Evolutionary conservation across 2,329 filamentous ascomycete genomes (phyloP).

Genomic region (Sporothrix brasiliensis): DNA sequence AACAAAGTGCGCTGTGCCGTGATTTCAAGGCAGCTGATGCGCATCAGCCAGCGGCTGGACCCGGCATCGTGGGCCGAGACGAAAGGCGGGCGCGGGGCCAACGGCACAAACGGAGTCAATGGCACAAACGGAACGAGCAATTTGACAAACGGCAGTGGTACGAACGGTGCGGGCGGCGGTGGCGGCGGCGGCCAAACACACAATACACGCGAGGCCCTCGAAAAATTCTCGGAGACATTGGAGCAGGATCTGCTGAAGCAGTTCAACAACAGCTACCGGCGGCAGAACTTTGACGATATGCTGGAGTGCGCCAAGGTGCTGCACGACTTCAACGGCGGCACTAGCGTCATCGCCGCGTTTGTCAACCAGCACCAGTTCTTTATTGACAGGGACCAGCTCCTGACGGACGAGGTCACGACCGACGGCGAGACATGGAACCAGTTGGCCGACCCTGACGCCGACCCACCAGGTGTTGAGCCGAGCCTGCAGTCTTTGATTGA

Average conservation of each 20-base stretch:
- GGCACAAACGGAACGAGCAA: slow-evolving; percentile 46
- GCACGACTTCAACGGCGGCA: slow-evolving; percentile 92
- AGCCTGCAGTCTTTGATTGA: slow-evolving; percentile 90
- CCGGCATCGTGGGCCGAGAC: slow-evolving; percentile 69
- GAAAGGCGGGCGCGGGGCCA: slow-evolving; percentile 52
- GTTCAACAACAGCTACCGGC: slow-evolving; percentile 95
- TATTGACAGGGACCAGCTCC: slow-evolving; percentile 90
- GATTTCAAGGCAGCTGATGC: slow-evolving; percentile 89
- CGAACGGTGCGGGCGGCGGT: slow-evolving; percentile 41
- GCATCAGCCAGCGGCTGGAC: slow-evolving; percentile 90
- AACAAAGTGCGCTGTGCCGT: slow-evolving; percentile 93
- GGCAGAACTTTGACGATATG: slow-evolving; percentile 97
- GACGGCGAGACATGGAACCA: slow-evolving; percentile 84
- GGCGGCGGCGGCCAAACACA: slow-evolving; percentile 59
- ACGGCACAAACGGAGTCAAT: slow-evolving; percentile 30
- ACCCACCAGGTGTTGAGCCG: slow-evolving; percentile 87
- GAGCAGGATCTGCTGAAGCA: slow-evolving; percentile 95
- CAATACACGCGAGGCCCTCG: slow-evolving; percentile 84
- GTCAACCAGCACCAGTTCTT: slow-evolving; percentile 99
- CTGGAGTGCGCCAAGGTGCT: slow-evolving; percentile 92
- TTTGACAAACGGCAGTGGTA: slow-evolving; percentile 43
- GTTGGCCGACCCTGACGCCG: slow-evolving; percentile 89
- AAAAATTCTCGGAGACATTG: slow-evolving; percentile 93
- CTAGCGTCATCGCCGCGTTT: slow-evolving; percentile 92
- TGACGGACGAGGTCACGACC: slow-evolving; percentile 78